Evolutionary conservation across 2,329 filamentous ascomycete species (phyloP), one percentile per base, ranked within the genome.

Genomic region (Sordariomycetes sp.): DNA sequence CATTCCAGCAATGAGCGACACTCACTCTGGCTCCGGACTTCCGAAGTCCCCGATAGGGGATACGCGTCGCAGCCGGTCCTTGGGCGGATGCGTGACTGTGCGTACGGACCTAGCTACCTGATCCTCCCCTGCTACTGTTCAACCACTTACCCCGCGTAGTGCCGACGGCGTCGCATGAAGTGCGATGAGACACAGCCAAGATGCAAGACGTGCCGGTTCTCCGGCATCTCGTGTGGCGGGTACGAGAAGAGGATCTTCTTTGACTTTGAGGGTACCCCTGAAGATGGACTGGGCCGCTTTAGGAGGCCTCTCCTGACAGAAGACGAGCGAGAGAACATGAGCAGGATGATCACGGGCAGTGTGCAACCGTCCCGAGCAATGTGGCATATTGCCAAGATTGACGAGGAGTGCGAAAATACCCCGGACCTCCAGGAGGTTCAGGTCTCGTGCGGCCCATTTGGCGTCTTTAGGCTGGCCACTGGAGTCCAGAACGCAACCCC

Each of bases 231-330:
- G 2, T 72, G 69, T 55, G 65, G 62, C 35, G 68, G 69, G 2
- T 72, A 72, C 57, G 64, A 67, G 56, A 71, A 68, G 34, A 65
- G 62, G 45, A 65, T 72, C 35, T 68, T 70, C 62, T 73, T 72
- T 57, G 63, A 66, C 52, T 63, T 63, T 13, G 63, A 65, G 10
- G 62, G 62, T 15, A 55, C 58, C 10, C 53, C 60, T 24, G 62
- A 62, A 3, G 35, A n/a, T 22, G 57, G 45, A 5, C n/a, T 12
- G 28, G 57, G 64, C 34, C 67, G 70, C 22, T 72, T 68, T 57
- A 68, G 70, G 15, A 65, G 69, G 20, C 68, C 67, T 1, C 58
- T 73, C 34, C 66, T 72, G 50, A 71, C 68, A 0, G 67, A 70
- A 36, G 57, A 62, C 36, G 68, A 72, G 60, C 67, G 69, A 7